A percentile compares a stretch with the other conserved stretches of the same genome.
Evolutionary conservation across 208 protist genomes (phyloP).

Genomic region (Trypanosoma theileri): DNA sequence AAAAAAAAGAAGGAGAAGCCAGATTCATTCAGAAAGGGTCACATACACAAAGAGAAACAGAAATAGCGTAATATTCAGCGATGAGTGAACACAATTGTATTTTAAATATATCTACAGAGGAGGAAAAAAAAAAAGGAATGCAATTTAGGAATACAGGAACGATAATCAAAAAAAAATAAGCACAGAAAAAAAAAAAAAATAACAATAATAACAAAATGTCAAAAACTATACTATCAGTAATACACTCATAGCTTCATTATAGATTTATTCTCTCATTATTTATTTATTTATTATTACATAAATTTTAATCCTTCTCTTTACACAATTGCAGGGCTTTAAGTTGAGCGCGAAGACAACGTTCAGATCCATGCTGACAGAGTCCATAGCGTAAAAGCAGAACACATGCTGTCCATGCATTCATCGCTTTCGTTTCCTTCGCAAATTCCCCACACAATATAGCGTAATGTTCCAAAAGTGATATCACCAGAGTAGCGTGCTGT

Average conservation of each 20-base stretch:
- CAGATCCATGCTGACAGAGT: slow-evolving; percentile 19
- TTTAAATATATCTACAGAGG: neutral
- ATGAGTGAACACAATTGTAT: neutral
- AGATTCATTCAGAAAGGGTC: too few species aligned
- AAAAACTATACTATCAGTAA: too few species aligned
- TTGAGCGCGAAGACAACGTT: slow-evolving; percentile 20
- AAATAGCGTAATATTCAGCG: neutral
- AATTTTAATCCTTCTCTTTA: neutral
- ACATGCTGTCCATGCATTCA: slow-evolving; percentile 22
- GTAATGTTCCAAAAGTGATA: slow-evolving; percentile 18
- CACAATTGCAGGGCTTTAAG: slow-evolving; percentile 15
- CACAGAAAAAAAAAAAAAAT: neutral
- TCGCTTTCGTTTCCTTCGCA: neutral
- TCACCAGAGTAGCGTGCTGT: slow-evolving; percentile 6
- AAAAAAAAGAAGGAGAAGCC: slow-evolving; percentile 6
- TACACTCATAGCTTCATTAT: too few species aligned
- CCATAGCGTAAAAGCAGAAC: slow-evolving; percentile 17
- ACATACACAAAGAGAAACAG: neutral
- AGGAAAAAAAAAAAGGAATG: slow-evolving; percentile 4
- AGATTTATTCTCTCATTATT: too few species aligned
- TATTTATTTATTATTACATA: neutral
- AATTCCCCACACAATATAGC: slow-evolving; percentile 7
- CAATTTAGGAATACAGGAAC: neutral
- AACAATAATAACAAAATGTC: too few species aligned
- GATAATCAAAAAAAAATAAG: neutral